Conservation (phyloP, 495 filamentous ascomycete genomes). For the Daldinia decipiens region DNA sequence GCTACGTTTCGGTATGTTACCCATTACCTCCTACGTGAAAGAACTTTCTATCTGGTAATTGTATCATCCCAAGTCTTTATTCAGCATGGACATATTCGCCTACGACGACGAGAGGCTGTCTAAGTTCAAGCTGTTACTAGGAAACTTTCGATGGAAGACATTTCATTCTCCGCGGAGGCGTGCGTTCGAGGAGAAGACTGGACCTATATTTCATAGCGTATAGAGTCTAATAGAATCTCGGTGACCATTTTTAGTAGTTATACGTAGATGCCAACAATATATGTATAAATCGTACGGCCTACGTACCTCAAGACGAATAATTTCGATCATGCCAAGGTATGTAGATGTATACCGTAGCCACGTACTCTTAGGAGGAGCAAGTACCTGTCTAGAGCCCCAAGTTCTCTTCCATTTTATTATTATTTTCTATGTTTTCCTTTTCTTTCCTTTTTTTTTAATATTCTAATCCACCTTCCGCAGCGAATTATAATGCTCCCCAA, state of each 20-base stretch:
- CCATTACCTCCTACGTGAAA: too few species aligned
- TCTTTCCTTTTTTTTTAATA: neutral
- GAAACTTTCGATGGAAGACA: conserved; percentile 1
- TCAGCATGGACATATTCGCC: conserved; percentile 37
- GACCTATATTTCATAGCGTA: conserved; percentile 15
- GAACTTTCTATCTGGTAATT: conserved; percentile 30
- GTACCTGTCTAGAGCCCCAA: neutral
- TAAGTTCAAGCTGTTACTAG: conserved; percentile 8
- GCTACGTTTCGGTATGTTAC: too few species aligned
- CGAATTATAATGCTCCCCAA: conserved; percentile 98
- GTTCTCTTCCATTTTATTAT: conserved; percentile 2
- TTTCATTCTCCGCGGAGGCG: neutral
- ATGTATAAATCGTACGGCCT: neutral
- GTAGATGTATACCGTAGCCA: neutral
- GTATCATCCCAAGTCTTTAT: conserved; percentile 24
- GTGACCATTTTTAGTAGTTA: too few species aligned
- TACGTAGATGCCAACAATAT: neutral
- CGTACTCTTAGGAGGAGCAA: neutral
- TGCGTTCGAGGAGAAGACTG: neutral
- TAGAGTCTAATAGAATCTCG: neutral
- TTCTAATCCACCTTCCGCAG: conserved; percentile 60
- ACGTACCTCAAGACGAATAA: neutral
- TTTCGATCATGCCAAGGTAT: neutral
- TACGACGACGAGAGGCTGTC: conserved; percentile 26
- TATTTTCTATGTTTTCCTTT: neutral